Evolutionary conservation across 306 rosid species (phyloP).

Genomic region (Castanospermum australe): DNA sequence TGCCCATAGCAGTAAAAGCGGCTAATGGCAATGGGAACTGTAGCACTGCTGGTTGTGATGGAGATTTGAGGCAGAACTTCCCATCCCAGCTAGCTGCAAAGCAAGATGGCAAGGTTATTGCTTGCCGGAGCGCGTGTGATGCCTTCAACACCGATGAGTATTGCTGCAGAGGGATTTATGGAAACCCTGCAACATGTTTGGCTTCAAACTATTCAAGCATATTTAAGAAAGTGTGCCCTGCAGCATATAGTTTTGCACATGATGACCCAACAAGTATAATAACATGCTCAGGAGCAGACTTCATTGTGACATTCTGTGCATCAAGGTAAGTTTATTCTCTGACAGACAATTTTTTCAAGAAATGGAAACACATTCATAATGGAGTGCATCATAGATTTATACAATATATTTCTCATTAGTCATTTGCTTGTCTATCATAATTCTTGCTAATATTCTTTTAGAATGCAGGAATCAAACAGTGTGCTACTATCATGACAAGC

Average conservation of each 20-base stretch:
- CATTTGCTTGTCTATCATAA: not conserved
- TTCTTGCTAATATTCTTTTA: not conserved
- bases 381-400: not conserved
- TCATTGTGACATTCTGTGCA: slow-evolving; percentile 48
- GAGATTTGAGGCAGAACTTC: slow-evolving; percentile 54
- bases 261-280: slow-evolving; percentile 45
- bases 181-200: slow-evolving; percentile 33
- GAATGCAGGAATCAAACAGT: slow-evolving; percentile 44
- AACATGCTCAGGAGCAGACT: slow-evolving; percentile 55
- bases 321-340: slow-evolving; percentile 34
- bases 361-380: not conserved
- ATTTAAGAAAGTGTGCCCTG: slow-evolving; percentile 53
- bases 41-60: slow-evolving; percentile 50
- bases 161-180: slow-evolving; percentile 54
- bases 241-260: slow-evolving; percentile 49
- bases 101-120: slow-evolving; percentile 38
- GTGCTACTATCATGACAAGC: slow-evolving; percentile 38
- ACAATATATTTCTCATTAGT: not conserved
- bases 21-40: slow-evolving; percentile 51
- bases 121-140: slow-evolving; percentile 58
- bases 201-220: slow-evolving; percentile 51
- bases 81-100: slow-evolving; percentile 43
- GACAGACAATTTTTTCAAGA: too few relatives aligned
- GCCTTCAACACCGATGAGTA: slow-evolving; percentile 50
- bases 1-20: slow-evolving; percentile 50